These are phyloP conservation scores for Solanum clarkiae DNA, from an alignment of 257 asterid species.

Conservation along the genomic window DNA sequence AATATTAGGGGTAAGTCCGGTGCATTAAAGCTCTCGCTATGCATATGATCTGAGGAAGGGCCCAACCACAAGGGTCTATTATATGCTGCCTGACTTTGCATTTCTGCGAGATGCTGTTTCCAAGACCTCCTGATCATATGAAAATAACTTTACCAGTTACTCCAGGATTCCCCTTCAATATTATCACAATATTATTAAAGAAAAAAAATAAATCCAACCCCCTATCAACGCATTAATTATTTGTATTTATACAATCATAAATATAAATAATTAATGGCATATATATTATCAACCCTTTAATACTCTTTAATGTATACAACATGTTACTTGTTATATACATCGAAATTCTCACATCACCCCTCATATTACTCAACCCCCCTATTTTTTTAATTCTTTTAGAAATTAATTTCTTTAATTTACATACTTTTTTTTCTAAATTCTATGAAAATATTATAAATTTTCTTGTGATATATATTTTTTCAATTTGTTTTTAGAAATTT, in stretches of 20 bases:
- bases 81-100: too few relatives aligned
- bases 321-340: neutral
- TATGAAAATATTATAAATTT: neutral
- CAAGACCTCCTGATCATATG: too few relatives aligned
- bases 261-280: conserved; percentile 3
- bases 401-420: neutral
- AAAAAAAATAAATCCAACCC: neutral
- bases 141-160: too few relatives aligned
- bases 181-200: neutral
- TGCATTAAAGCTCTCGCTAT: too few relatives aligned
- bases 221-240: conserved; percentile 16
- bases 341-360: neutral
- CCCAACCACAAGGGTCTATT: too few relatives aligned
- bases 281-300: neutral
- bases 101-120: too few relatives aligned
- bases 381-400: neutral
- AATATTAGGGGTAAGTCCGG: too few relatives aligned
- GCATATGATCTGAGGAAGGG: too few relatives aligned
- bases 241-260: neutral
- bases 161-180: neutral
- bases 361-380: neutral
- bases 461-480: neutral
- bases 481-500: neutral
- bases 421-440: neutral
- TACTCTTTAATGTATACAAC: neutral